Evolutionary conservation across 75 land plant genomes (phyloP), one percentile per base, ranked within the genome.

Genomic region (Cunninghamia lanceolata): DNA sequence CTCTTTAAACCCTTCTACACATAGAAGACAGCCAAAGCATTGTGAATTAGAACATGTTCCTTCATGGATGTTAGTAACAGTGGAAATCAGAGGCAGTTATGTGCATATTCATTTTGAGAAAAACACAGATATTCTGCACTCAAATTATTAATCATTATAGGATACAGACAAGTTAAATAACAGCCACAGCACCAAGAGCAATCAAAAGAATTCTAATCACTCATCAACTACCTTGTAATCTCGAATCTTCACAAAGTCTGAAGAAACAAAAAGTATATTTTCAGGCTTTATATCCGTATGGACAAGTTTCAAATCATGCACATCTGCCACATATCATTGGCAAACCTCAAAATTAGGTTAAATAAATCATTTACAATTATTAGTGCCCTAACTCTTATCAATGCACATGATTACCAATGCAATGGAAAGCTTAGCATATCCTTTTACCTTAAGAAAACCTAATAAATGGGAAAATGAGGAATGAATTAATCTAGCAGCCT

Each of bases 211-310:
- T 16, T 56, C 3, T 8, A 25, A 25, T 63, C 68, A 25, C 2
- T 73, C 36, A 9, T 34, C 3, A 73, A 84, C 30, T 73, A 94
- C 95, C 94, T 93, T 93, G 88, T 87, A 91, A 45, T 91, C 92
- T 21, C 91, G 94, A 17, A 94, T 84, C 73, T 93, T 94, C 6
- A 94, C 76, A 73, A 91, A 89, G n/a, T 94, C 93, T 63, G 93
- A 85, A 43, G 95, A 93, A 75, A 91, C 91, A 50, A 94, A 86
- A 53, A 94, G 93, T 38, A 91, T 88, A 47, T 94, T 94, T 83
- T 94, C 94, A 47, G 95, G 94, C 89, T 94, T 94, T 71, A 94
- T 71, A 86, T 94, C 94, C 36, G 95, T 94, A 63, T 94, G 94
- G 70, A 94, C 93, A 42, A 94, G 91, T 70, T 88, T 90, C 77